A percentile compares a stretch with the other conserved stretches of the same genome.
These are phyloP conservation scores for Fusarium tuaranense DNA, from an alignment of 2,329 filamentous ascomycete genomes.

Conservation along the genomic window DNA sequence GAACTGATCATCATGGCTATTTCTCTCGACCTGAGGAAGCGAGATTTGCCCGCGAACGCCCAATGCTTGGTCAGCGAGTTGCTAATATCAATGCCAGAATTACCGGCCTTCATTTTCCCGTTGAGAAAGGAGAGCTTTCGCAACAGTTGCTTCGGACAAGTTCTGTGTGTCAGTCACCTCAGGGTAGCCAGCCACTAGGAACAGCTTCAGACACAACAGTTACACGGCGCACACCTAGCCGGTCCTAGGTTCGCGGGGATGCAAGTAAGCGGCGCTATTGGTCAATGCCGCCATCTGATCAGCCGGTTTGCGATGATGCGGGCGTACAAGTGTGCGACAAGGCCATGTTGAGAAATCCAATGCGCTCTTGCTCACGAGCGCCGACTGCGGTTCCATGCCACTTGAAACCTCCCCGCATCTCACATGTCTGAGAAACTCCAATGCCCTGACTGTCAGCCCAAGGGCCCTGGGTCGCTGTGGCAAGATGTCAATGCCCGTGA, in stretches of 20 bases:
- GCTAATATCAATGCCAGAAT: neutral
- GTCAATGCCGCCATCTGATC: conserved; percentile 11
- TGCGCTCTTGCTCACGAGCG: conserved; percentile 4
- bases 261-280: conserved; percentile 28
- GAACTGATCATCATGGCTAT: neutral
- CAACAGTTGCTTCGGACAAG: neutral
- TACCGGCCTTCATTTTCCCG: neutral
- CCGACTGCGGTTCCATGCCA: conserved; percentile 12
- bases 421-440: conserved; percentile 14
- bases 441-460: neutral
- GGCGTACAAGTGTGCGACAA: conserved; percentile 14
- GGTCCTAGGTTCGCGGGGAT: conserved; percentile 33
- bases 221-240: conserved; percentile 15
- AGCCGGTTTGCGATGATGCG: conserved; percentile 6
- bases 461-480: neutral
- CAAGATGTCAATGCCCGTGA: conserved; percentile 2
- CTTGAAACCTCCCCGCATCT: conserved; percentile 35
- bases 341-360: conserved; percentile 15
- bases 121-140: neutral
- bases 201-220: conserved; percentile 5
- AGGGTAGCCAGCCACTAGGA: conserved; percentile 26
- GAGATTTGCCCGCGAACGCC: neutral
- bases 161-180: conserved; percentile 16
- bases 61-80: neutral
- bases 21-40: neutral